Evolutionary conservation across 2,329 filamentous ascomycete genomes (phyloP).

Genomic region (Emergomyces pasteurianus): DNA sequence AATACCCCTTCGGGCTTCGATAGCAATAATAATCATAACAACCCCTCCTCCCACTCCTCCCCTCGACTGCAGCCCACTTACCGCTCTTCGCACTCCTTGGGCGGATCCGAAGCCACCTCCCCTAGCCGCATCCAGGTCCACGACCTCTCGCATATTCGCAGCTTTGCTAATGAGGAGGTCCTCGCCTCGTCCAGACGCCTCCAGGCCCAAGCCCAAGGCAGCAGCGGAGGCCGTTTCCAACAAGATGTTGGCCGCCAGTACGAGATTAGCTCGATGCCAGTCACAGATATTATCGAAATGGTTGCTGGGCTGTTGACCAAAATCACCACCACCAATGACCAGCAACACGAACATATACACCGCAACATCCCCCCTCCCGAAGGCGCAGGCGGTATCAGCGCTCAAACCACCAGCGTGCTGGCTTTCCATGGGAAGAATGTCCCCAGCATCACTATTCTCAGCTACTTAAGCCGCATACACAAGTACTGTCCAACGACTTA

Average conservation of each 20-base stretch:
- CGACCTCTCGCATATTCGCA: conserved; percentile 83
- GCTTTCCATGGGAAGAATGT: conserved; percentile 98
- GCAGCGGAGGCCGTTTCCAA: conserved; percentile 13
- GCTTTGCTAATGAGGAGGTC: conserved; percentile 68
- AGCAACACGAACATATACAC: conserved; percentile 84
- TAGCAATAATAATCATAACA: too few relatives aligned
- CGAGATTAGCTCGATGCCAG: conserved; percentile 96
- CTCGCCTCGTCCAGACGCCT: conserved; percentile 41
- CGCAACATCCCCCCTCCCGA: conserved; percentile 54
- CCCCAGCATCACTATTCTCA: conserved; percentile 90
- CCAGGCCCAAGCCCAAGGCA: not conserved
- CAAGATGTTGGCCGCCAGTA: conserved; percentile 52
- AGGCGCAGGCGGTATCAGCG: conserved; percentile 46
- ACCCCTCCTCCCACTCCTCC: conserved; percentile 31
- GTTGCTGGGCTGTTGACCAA: conserved; percentile 91
- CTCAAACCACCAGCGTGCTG: conserved; percentile 62
- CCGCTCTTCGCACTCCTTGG: conserved; percentile 32
- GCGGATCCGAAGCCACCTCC: conserved; percentile 32
- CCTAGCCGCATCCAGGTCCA: conserved; percentile 63
- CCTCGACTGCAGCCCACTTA: conserved; percentile 35
- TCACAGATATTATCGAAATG: conserved; percentile 97
- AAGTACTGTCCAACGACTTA: conserved; percentile 99
- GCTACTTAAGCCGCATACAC: conserved; percentile 90
- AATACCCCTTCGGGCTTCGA: not conserved
- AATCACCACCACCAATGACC: conserved; percentile 92